Base-by-base conservation (phyloP, 2,329 filamentous ascomycete species). In the Clarireedia monteithiana region DNA sequence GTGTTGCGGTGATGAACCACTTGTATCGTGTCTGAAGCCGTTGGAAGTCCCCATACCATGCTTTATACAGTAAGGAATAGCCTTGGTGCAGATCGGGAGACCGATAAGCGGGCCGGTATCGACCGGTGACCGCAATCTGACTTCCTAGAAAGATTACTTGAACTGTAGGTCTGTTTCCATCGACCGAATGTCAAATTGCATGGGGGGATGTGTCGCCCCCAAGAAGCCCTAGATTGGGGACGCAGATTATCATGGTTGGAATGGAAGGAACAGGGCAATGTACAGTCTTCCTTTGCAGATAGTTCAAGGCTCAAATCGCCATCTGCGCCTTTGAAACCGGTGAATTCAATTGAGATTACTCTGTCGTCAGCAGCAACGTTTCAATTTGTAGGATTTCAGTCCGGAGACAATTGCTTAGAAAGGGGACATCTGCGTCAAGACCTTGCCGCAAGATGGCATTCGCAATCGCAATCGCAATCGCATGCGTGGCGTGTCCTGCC, bases 1-100 rank as follows among this genome's bases (percentile, higher is more conserved):
- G 47, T 53, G 48, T 44, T 52, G 48, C 56, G 50, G 48, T 52
- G 48, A 60, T 54, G 55, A 53, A 56, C 50, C 44, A 56, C 27
- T 38, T 30, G 42, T 51, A 40, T 48, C 36, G 55, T 47, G 56
- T 50, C 52, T 38, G 49, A 52, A 56, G 49, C 55, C 46, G 50
- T 52, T 53, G 17, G 17, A 45, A 26, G 24, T n/a, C 47, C 53
- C 51, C 49, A 53, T 36, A 58, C 36, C 27, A 24, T 50, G 45
- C 53, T 53, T 48, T 54, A 52, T 58, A 51, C 48, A 52, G 45
- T 50, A 47, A 56, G 30, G 34, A 45, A 47, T 49, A 39, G 40
- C 48, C 34, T 45, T 51, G 30, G 30, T 56, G 48, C 53, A 56
- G 48, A 10, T 52, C 40, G 40, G 42, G 30, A 40, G 46, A 48